Base-by-base conservation (phyloP, 768 basidiomycete species). In the Lentinula edodes region DNA sequence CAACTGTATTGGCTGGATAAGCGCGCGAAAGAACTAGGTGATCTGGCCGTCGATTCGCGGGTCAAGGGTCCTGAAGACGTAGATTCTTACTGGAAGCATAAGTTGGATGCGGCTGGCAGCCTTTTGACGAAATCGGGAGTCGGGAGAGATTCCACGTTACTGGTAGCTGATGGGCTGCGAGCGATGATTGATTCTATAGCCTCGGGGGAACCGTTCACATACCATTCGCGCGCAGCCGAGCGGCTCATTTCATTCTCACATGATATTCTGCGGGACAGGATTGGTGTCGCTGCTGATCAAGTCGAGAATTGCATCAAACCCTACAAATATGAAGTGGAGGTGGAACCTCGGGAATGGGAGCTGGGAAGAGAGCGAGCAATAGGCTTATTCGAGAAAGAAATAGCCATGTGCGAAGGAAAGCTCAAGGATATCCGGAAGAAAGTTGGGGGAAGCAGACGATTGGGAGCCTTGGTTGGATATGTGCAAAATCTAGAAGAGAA, bases 231-330 rank as follows among this genome's bases (percentile, higher is more conserved):
- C 16, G 90, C 95, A 0, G 85, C 94, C 16, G 94, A 96, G 64
- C 86, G 95, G 28, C 87, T 99, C 62, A 84, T 91, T 61, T 83
- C 96, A 68, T 97, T 98, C 72, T 92, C 91, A 9, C 95, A 98
- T 74, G 85, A 82, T 73, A 95, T 99, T 69, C 76, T 99, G 57
- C 83, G 96, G 62, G 96, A 98, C 69, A 85, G 96, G 6, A 90
- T 98, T 61, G 91, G 93, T 15, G 76, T 96, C 60, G 94, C 97
- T n/a, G 90, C 93, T 5, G 97, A 99, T 72, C 96, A 98, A 75
- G 96, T 99, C 15, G 97, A 99, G 79, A 99, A 98, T 73, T 96
- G 93, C 74, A 98, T 99, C 80, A 99, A 99, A 75, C 97, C 96
- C 34, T 98, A 86, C 83, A 99, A 99, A 78, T 96, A 97, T 69